phyloP scores from a whole-genome alignment of 1,284 basidiomycete genomes.

The Cryptococcus jaspeensis region DNA sequence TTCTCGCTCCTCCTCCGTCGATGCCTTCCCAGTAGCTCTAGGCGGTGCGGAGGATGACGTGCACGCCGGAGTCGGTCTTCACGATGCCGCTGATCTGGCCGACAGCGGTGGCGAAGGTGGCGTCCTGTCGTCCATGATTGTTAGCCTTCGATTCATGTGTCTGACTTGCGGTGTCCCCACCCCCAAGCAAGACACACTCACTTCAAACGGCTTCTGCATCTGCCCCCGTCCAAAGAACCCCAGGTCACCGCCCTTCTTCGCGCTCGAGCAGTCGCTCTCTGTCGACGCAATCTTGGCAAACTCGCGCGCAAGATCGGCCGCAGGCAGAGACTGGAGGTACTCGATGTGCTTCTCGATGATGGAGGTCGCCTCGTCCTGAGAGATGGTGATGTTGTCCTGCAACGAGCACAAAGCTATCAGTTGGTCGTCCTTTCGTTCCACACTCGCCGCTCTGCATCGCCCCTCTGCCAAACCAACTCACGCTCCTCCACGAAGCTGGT shows the following conservation, averaged over 20 bases:
- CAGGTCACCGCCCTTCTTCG: constrained; percentile 75
- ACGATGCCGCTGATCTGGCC: constrained; percentile 83
- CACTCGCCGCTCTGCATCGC: not conserved
- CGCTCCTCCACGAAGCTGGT: constrained; percentile 90
- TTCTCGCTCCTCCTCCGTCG: not conserved
- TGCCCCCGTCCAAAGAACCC: constrained; percentile 80
- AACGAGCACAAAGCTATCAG: not conserved
- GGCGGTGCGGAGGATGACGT: constrained; percentile 86
- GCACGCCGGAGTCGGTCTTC: constrained; percentile 92
- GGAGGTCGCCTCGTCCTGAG: constrained; percentile 83
- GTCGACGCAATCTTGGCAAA: constrained; percentile 71
- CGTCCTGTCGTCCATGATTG: constrained; percentile 57
- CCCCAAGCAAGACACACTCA: constrained; percentile 17
- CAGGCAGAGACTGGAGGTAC: constrained; percentile 37
- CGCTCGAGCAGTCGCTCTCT: constrained; percentile 86
- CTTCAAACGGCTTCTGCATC: constrained; percentile 98
- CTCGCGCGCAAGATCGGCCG: constrained; percentile 57
- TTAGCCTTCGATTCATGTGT: not conserved
- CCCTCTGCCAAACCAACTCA: constrained; percentile 51
- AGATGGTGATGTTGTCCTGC: constrained; percentile 77
- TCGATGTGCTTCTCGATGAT: constrained; percentile 64
- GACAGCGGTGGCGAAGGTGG: constrained; percentile 74
- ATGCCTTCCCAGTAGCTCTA: constrained; percentile 48
- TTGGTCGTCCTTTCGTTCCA: not conserved
- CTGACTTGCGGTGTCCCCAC: no score